Conservation (phyloP, 805 yeast genomes). For the Wickerhamomyces mucosus region DNA sequence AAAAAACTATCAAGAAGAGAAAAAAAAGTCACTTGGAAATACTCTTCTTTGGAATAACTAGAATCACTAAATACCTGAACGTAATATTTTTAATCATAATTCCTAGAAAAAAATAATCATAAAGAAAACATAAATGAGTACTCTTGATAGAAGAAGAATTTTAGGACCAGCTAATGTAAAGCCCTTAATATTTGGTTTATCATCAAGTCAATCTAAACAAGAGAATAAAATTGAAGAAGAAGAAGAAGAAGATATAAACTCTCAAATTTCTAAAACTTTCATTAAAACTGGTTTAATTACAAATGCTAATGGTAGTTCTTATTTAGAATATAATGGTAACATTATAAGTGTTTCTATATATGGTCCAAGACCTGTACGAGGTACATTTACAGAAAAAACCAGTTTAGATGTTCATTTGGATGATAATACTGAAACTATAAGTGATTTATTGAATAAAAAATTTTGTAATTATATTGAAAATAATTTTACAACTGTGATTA, state of each 20-base stretch:
- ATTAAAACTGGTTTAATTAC: constrained; percentile 55
- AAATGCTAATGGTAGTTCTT: constrained; percentile 78
- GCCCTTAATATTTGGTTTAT: constrained; percentile 33
- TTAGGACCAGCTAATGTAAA: constrained; percentile 68
- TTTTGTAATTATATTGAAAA: constrained; percentile 31
- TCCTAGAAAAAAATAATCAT: no score
- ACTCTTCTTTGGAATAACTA: background rate
- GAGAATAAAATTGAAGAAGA: constrained; percentile 6
- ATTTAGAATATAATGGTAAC: constrained; percentile 48
- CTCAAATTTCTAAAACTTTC: constrained; percentile 31
- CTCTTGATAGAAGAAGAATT: constrained; percentile 71
- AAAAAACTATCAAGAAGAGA: background rate
- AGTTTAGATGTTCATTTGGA: constrained; percentile 44
- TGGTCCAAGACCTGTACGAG: constrained; percentile 84
- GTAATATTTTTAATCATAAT: no score
- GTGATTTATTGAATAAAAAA: constrained; percentile 31
- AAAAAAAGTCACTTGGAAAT: background rate
- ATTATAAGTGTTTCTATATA: constrained; percentile 55
- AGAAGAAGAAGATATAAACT: constrained; percentile 21
- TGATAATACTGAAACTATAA: constrained; percentile 22
- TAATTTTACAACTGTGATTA: constrained; percentile 28
- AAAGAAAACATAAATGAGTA: constrained; percentile 2
- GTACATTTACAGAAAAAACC: constrained; percentile 61
- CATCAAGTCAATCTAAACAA: constrained; percentile 9
- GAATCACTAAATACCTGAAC: no score